Evolutionary conservation across 1,284 basidiomycete species (phyloP), one percentile per base, ranked within the genome.

Genomic region (Papiliotrema fonsecae): DNA sequence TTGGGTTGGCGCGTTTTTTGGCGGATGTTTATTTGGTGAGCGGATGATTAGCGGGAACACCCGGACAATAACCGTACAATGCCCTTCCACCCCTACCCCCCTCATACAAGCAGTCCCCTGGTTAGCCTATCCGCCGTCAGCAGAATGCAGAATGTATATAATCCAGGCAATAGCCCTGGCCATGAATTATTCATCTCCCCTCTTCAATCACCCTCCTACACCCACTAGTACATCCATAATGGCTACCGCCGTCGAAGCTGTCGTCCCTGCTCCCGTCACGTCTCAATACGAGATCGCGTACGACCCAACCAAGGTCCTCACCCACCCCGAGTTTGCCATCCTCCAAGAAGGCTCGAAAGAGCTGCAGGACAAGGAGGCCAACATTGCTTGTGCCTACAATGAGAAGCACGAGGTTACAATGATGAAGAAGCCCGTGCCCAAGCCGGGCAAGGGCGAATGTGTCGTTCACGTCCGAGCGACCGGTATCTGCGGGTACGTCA

Each of bases 401-500:
- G 64, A 63, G 7, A 58, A 57, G 9, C 67, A 72, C 28, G 65
- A 74, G 51, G 58, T 75, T 16, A 60, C 70, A 50, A 50, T 75
- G 52, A 63, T 75, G 28, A 50, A 60, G 30, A 73, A 73, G 57
- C 73, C 74, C 3, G 49, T 51, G n/a, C 64, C 65, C 1, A 55
- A 46, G 24, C 57, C 73, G 5, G 60, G 69, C 1, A 52, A 54
- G 30, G 74, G 74, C 0, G 70, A 76, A 54, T 71, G 69, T 24
- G 56, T 75, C n/a, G 62, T 76, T 3, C 69, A 72, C 40, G 69
- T 75, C 34, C 50, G 61, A n/a, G 67, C 73, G 21, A 74, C 70
- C 1, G 74, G 74, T 10, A 75, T 75, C 46, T 75, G 71, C 49
- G 73, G 72, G 54, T 68, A 52, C 56, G 42, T 31, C 21, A 24